These are phyloP conservation scores for Eleusine coracana DNA, from an alignment of 176 grass and related monocot species.

Conservation along the genomic window DNA sequence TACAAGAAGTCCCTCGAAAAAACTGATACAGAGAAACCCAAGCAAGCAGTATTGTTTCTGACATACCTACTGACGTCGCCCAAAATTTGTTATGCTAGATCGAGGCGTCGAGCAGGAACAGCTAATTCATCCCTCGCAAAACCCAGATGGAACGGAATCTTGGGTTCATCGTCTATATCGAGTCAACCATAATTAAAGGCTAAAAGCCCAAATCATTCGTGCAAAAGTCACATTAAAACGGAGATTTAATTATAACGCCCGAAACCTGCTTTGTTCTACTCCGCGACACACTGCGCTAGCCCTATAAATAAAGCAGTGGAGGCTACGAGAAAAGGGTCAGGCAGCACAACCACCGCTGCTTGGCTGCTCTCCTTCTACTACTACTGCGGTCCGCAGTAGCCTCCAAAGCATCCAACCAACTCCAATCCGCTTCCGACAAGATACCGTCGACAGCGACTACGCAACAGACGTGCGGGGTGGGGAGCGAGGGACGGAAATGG, in stretches of 20 bases:
- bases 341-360: neutral
- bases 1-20: neutral
- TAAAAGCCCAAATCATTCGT: neutral
- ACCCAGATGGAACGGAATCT: neutral
- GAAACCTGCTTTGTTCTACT: too few relatives aligned
- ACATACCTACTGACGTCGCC: neutral
- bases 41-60: neutral
- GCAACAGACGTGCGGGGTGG: neutral
- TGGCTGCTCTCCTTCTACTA: too few relatives aligned
- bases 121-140: neutral
- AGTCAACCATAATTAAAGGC: constrained; percentile 10
- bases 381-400: neutral
- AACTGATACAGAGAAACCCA: too few relatives aligned
- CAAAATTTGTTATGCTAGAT: neutral
- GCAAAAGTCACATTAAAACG: neutral
- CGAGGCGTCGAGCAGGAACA: neutral
- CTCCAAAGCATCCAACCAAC: neutral
- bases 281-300: too few relatives aligned
- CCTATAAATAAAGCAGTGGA: neutral
- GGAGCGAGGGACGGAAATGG: neutral
- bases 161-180: neutral
- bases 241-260: neutral
- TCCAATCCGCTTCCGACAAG: constrained; percentile 16
- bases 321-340: neutral
- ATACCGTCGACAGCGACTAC: neutral